Evolutionary conservation across 1,284 basidiomycete species (phyloP), one percentile per base, ranked within the genome.

Genomic region (Marasmius sp.): DNA sequence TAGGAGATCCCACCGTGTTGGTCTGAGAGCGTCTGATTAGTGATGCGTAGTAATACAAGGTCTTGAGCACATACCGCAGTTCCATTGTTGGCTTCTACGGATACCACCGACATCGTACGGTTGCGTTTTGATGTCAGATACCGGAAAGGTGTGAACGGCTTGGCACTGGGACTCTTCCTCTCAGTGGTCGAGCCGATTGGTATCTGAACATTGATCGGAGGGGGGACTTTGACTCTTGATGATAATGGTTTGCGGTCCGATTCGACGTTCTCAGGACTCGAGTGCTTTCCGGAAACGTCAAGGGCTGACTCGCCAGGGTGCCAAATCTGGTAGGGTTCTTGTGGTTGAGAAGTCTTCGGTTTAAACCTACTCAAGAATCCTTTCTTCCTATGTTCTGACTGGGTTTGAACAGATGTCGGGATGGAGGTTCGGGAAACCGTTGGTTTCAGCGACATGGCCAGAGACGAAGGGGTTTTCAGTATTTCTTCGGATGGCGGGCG

Each of bases 1-100:
- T 88, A 6, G 87, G 87, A 4, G 90, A 91, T 18, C 88, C 89
- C 43, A 89, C 82, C 14, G 91, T 91, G 67, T 86, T 92, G 27
- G 85, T 74, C 87, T 88, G 62, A 37, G 51, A 58, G 8, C 38
- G 53, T 34, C 10, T n/a, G n/a, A 50, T 62, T 58, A 69, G 41
- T 74, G 58, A 64, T 57, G 53, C 20, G 59, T 50, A 37, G 7
- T 53, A 8, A 39, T 45, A 58, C 52, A 27, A 57, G 34, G 51
- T 60, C 22, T 33, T 64, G 38, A 54, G n/a, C 41, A 76, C 88
- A 74, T 72, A 92, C 91, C 61, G 86, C 86, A 64, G 88, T 90
- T 36, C 91, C 90, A 67, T 91, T 85, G 64, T 85, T 82, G 12
- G 89, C 91, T 70, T 92, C 90, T 38, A 88, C 75, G 47, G 91